phyloP scores from a whole-genome alignment of 1,139 yeast species.

The Saccharomycopsis crataegensis region DNA sequence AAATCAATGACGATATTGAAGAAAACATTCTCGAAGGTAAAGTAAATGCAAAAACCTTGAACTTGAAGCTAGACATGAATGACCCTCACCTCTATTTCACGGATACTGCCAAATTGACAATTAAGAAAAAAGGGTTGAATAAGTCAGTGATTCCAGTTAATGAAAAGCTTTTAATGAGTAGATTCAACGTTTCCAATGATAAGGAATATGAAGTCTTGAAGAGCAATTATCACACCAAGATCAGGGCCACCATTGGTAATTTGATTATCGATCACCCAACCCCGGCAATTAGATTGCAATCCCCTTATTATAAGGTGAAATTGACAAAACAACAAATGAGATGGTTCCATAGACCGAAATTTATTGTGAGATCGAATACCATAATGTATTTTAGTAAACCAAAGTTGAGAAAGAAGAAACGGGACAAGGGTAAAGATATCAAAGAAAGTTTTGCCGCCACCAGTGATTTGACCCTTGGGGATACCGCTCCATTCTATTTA shows the following conservation, averaged over 20 bases:
- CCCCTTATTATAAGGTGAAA: slow-evolving; percentile 84
- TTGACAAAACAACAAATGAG: slow-evolving; percentile 65
- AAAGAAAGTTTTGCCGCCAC: slow-evolving; percentile 66
- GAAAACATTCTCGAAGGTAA: slow-evolving; percentile 76
- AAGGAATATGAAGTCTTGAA: slow-evolving; percentile 74
- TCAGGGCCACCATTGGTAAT: slow-evolving; percentile 89
- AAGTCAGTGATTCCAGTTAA: slow-evolving; percentile 40
- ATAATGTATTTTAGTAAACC: slow-evolving; percentile 67
- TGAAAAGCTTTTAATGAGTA: slow-evolving; percentile 40
- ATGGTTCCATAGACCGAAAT: slow-evolving; percentile 72
- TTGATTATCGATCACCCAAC: slow-evolving; percentile 84
- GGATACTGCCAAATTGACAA: slow-evolving; percentile 29
- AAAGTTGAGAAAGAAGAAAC: slow-evolving; percentile 78
- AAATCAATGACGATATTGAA: slow-evolving; percentile 52
- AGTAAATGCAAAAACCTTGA: slow-evolving; percentile 30
- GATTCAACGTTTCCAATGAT: slow-evolving; percentile 85
- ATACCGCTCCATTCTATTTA: slow-evolving; percentile 67
- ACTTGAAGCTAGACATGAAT: slow-evolving; percentile 65
- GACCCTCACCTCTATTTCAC: slow-evolving; percentile 74
- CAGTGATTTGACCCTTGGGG: slow-evolving; percentile 76
- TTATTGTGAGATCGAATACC: slow-evolving; percentile 72
- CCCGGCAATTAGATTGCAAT: slow-evolving; percentile 81
- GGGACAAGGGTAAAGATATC: slow-evolving; percentile 77
- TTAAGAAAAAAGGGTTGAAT: slow-evolving; percentile 22
- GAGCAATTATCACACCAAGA: slow-evolving; percentile 83